Evolutionary conservation across 2,329 filamentous ascomycete species (phyloP).

Genomic region (Aspergillus sp.): DNA sequence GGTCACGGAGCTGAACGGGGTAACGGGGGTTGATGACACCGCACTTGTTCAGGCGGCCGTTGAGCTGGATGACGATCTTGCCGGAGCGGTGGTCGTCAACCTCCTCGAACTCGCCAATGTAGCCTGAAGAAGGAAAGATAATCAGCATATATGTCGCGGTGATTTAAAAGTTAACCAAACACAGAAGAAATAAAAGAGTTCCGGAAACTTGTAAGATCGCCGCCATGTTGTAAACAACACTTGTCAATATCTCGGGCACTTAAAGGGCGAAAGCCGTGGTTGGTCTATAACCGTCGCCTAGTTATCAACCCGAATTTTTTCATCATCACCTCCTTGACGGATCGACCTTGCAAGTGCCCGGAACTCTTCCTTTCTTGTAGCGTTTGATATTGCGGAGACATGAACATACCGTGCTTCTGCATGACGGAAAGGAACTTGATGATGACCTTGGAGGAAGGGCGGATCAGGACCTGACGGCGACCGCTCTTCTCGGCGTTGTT

Average conservation of each 20-base stretch:
- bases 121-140: constrained; percentile 61
- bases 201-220: constrained; percentile 97
- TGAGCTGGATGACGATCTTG: constrained; percentile 99
- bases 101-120: constrained; percentile 99
- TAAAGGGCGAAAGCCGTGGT: constrained; percentile 98
- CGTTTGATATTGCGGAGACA: background rate
- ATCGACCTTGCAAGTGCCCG: background rate
- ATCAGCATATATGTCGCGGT: constrained; percentile 76
- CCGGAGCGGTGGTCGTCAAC: constrained; percentile 99
- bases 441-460: constrained; percentile 98
- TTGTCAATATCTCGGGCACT: constrained; percentile 95
- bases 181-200: constrained; percentile 53
- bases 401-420: constrained; percentile 95
- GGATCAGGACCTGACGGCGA: constrained; percentile 99
- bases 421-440: constrained; percentile 99
- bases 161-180: constrained; percentile 90
- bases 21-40: constrained; percentile 99
- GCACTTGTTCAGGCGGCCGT: constrained; percentile 98
- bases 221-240: constrained; percentile 56
- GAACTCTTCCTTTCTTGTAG: background rate
- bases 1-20: constrained; percentile 95
- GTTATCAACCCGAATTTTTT: constrained; percentile 94
- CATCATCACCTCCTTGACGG: constrained; percentile 12
- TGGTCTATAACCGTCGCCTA: constrained; percentile 85
- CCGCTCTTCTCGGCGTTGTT: constrained; percentile 99